Percentiles rank a stretch among this genome's conserved stretches.
Conservation (phyloP, 2,329 filamentous ascomycete species). For the Zasmidium angulare region DNA sequence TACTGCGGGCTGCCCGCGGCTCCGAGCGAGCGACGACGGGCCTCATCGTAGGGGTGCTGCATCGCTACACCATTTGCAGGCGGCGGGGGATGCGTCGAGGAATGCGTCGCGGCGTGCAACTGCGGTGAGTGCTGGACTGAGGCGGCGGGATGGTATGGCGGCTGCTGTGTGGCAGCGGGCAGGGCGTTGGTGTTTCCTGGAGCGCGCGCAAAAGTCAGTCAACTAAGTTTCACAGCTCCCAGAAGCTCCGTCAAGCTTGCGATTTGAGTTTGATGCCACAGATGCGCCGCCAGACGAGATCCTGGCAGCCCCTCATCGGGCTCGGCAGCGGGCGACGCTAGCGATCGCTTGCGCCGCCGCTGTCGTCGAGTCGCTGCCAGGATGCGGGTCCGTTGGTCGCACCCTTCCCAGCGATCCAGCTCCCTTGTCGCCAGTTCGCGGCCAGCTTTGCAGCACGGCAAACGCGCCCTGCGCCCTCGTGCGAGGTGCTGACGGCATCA, state of each 20-base stretch:
- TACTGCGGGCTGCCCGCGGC: constrained; percentile 37
- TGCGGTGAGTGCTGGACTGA: constrained; percentile 15
- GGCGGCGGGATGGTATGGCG: constrained; percentile 4
- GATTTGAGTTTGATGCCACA: constrained; percentile 6
- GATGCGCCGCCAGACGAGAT: not conserved
- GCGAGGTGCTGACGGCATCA: constrained; percentile 9
- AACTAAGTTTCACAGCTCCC: constrained; percentile 2
- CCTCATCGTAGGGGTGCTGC: constrained; percentile 43
- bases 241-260: not conserved
- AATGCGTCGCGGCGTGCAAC: constrained; percentile 21
- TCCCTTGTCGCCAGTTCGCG: not conserved
- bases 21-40: constrained; percentile 46
- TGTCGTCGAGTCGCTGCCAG: not conserved
- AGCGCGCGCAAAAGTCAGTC: constrained; percentile 13
- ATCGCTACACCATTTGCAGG: constrained; percentile 35
- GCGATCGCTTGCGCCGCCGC: not conserved
- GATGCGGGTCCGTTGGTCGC: not conserved
- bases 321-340: not conserved
- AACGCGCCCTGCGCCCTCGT: not conserved
- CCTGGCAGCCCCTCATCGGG: not conserved
- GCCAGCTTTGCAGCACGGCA: not conserved
- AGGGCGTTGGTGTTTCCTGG: constrained; percentile 29
- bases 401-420: not conserved
- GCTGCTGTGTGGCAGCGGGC: constrained; percentile 26
- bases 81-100: constrained; percentile 23